Evolutionary conservation across 805 yeast species (phyloP).

Genomic region (Pichia nanzhaoensis): DNA sequence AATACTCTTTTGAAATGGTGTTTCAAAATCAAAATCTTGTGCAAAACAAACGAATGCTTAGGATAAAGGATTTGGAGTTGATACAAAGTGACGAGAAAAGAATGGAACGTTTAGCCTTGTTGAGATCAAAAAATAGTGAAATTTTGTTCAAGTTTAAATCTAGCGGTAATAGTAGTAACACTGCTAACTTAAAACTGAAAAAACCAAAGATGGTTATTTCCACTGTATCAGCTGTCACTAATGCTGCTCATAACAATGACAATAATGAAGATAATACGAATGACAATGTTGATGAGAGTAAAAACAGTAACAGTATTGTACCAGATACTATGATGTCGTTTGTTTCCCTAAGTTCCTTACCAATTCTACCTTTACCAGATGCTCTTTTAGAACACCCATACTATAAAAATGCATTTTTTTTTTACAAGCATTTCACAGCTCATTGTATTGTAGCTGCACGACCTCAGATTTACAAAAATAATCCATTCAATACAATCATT

Average conservation of each 20-base stretch:
- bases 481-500: constrained; percentile 56
- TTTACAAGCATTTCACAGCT: constrained; percentile 54
- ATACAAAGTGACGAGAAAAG: background rate
- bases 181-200: too few species aligned
- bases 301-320: too few species aligned
- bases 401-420: constrained; percentile 53
- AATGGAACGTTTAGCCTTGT: background rate
- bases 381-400: constrained; percentile 50
- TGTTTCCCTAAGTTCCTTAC: constrained; percentile 11
- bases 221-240: background rate
- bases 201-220: too few species aligned
- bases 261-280: background rate
- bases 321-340: background rate
- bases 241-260: background rate
- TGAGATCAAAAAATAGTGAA: background rate
- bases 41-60: background rate
- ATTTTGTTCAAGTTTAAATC: too few species aligned
- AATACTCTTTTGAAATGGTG: constrained; percentile 8
- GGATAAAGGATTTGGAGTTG: constrained; percentile 4
- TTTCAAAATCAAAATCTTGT: constrained; percentile 7
- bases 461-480: constrained; percentile 46
- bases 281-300: too few species aligned
- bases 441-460: constrained; percentile 59
- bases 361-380: constrained; percentile 45
- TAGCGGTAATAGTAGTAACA: too few species aligned